Conservation (phyloP, 2,329 filamentous ascomycete genomes). For the Whalleya microplaca region DNA sequence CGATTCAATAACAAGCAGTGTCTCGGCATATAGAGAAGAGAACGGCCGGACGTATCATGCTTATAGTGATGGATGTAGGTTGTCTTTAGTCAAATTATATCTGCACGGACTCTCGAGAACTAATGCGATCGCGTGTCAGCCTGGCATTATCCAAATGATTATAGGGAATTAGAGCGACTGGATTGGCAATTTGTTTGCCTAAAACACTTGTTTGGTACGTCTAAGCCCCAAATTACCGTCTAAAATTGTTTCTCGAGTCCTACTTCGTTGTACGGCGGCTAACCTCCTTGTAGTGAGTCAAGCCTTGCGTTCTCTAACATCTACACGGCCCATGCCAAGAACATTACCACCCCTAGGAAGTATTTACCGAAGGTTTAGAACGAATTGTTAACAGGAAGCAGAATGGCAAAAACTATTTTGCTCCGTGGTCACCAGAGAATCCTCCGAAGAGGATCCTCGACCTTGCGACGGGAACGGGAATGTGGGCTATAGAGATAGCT, state of each 20-base stretch:
- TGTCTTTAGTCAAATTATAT: not conserved
- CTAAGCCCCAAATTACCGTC: not conserved
- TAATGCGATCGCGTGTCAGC: constrained; percentile 36
- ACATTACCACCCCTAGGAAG: not conserved
- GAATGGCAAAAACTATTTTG: constrained; percentile 46
- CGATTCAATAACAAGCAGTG: constrained; percentile 29
- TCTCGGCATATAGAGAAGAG: constrained; percentile 29
- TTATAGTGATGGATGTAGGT: constrained; percentile 51
- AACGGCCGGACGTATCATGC: constrained; percentile 52
- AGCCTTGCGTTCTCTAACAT: not conserved
- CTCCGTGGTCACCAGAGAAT: constrained; percentile 42
- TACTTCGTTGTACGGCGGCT: not conserved
- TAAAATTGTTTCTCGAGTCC: not conserved
- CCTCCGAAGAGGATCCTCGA: constrained; percentile 44
- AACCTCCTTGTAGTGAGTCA: not conserved
- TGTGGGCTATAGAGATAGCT: constrained; percentile 71
- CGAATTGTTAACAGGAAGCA: not conserved
- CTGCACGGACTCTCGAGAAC: not conserved
- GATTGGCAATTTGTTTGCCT: constrained; percentile 45
- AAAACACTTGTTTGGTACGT: constrained; percentile 37
- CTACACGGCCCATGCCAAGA: not conserved
- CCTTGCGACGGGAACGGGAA: constrained; percentile 51
- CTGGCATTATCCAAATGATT: constrained; percentile 52
- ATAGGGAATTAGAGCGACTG: constrained; percentile 46
- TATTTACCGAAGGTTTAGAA: not conserved